Conservation (phyloP, 129 eudicot genomes). For the Daucus carota region DH1_v3.0 NC_030384.2:25162001-25162500, state of each 20-base stretch:
- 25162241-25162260: constrained; percentile 18
- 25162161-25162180: constrained; percentile 14
- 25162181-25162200: constrained; percentile 11
- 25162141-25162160: background rate
- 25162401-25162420: no score
- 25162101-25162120: background rate
- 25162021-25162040: no score
- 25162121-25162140: background rate
- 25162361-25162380: constrained; percentile 28
- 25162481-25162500: background rate
- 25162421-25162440: background rate
- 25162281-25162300: constrained; percentile 8
- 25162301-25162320: constrained; percentile 31
- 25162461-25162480: background rate
- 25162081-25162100: background rate
- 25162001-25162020: no score
- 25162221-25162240: constrained; percentile 14
- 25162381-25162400: no score
- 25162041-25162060: no score
- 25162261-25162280: constrained; percentile 15
- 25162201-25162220: constrained; percentile 25
- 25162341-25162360: constrained; percentile 22
- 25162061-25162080: background rate
- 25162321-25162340: constrained; percentile 23
- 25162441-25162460: background rate